A percentile compares a stretch with the other conserved stretches of the same genome.
Evolutionary conservation across 2,329 filamentous ascomycete species (phyloP).

Genomic region (Annulohypoxylon truncatum): DNA sequence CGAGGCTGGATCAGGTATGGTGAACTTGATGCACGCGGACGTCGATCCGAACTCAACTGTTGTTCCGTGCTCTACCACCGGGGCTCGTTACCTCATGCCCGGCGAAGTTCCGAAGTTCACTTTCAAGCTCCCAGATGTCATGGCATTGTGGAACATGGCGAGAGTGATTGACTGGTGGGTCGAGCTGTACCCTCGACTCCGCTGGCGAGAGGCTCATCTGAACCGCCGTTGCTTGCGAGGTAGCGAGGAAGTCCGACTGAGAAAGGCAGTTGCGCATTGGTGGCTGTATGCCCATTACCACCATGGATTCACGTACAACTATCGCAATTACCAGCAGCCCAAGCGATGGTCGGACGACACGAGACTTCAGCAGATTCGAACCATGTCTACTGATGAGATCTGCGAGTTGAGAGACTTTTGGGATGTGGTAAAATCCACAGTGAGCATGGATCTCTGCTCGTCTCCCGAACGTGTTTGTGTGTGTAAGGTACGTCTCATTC

Average conservation of each 20-base stretch:
- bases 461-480: conserved; percentile 41
- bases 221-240: conserved; percentile 58
- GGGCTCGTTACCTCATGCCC: neutral
- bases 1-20: neutral
- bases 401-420: conserved; percentile 46
- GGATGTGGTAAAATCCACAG: conserved; percentile 39
- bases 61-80: neutral
- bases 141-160: conserved; percentile 49
- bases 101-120: conserved; percentile 11
- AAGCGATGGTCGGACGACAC: conserved; percentile 43
- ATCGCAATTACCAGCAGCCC: conserved; percentile 28
- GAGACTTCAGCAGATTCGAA: conserved; percentile 46
- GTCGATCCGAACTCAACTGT: neutral
- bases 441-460: conserved; percentile 49
- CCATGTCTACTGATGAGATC: conserved; percentile 47
- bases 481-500: conserved; percentile 38
- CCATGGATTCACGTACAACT: conserved; percentile 57
- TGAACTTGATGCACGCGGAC: conserved; percentile 39
- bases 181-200: conserved; percentile 54
- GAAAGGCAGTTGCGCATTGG: conserved; percentile 64
- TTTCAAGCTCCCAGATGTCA: conserved; percentile 45
- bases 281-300: conserved; percentile 66
- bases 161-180: conserved; percentile 56
- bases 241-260: conserved; percentile 60
- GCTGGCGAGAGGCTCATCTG: conserved; percentile 60